phyloP scores from a whole-genome alignment of 208 protist species.

The Trypanosoma melophagium region DNA sequence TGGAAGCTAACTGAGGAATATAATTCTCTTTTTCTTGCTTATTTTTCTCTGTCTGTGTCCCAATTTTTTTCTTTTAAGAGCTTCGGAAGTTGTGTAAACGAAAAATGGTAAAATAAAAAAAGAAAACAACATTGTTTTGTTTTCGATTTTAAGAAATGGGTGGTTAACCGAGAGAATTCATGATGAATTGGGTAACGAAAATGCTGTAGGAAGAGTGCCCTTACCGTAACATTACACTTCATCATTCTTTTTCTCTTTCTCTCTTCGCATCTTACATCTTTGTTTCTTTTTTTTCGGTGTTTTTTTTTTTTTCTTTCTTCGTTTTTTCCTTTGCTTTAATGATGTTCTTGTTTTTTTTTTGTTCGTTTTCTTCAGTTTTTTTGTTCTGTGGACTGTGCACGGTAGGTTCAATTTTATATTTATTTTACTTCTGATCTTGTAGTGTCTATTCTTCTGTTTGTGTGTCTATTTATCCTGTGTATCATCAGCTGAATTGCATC shows the following conservation, averaged over 20 bases:
- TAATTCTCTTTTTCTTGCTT: constrained; percentile 3
- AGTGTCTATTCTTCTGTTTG: constrained; percentile 14
- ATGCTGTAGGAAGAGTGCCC: not conserved
- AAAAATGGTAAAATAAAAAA: not conserved
- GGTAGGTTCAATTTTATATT: constrained; percentile 9
- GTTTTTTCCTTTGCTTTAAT: constrained; percentile 15
- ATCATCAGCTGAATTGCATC: constrained; percentile 9
- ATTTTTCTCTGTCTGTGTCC: not conserved
- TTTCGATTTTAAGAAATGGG: no score
- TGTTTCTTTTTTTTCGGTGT: constrained; percentile 1
- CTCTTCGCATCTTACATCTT: not conserved
- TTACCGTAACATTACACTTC: not conserved
- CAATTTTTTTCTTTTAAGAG: constrained; percentile 14
- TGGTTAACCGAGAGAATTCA: not conserved
- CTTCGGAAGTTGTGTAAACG: not conserved
- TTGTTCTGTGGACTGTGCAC: no score
- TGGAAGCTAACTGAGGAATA: constrained; percentile 2
- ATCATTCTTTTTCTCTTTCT: not conserved
- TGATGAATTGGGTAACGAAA: not conserved
- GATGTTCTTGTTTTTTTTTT: constrained; percentile 14
- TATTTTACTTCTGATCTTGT: constrained; percentile 11
- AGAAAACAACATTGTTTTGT: not conserved
- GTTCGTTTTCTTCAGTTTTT: constrained; percentile 7
- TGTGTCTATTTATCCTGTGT: constrained; percentile 10
- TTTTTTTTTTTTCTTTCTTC: no score